These are phyloP conservation scores for Termitomyces sp. DNA, from an alignment of 768 basidiomycete genomes.

Conservation along the genomic window DNA sequence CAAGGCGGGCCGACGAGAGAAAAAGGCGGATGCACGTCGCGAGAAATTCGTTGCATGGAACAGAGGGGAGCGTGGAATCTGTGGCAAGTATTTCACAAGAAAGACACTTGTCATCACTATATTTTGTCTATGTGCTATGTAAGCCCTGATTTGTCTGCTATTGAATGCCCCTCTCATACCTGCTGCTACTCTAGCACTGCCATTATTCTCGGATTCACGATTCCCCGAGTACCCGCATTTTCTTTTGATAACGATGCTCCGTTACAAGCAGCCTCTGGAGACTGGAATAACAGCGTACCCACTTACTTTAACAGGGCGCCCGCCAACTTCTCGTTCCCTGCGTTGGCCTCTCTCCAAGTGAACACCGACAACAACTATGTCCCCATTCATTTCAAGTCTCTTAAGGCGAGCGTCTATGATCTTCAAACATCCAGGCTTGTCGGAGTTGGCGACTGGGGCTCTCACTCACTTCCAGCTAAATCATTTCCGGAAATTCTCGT, in stretches of 20 bases:
- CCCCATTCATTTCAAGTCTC: constrained; percentile 64
- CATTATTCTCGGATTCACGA: constrained; percentile 67
- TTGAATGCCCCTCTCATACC: constrained; percentile 2
- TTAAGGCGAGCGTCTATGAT: constrained; percentile 69
- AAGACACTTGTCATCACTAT: constrained; percentile 64
- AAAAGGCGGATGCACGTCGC: constrained; percentile 44
- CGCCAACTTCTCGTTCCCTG: constrained; percentile 89
- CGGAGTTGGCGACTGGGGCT: constrained; percentile 58
- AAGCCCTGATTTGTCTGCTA: constrained; percentile 19
- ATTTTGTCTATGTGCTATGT: constrained; percentile 55
- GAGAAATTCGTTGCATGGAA: constrained; percentile 73
- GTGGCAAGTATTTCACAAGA: constrained; percentile 74
- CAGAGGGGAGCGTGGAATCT: constrained; percentile 74
- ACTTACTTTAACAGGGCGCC: constrained; percentile 68
- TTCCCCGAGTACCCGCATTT: constrained; percentile 79
- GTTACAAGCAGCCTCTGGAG: constrained; percentile 51
- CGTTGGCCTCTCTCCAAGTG: constrained; percentile 65
- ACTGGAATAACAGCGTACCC: constrained; percentile 50
- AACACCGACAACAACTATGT: constrained; percentile 73
- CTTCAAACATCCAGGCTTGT: constrained; percentile 58
- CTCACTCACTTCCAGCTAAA: constrained; percentile 60
- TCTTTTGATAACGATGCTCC: constrained; percentile 54
- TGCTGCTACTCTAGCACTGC: constrained; percentile 41
- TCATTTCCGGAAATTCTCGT: constrained; percentile 57
- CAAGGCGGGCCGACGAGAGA: constrained; percentile 61